These are phyloP conservation scores for Leishmania gerbilli DNA, from an alignment of 208 protist genomes.

Conservation along the genomic window DNA sequence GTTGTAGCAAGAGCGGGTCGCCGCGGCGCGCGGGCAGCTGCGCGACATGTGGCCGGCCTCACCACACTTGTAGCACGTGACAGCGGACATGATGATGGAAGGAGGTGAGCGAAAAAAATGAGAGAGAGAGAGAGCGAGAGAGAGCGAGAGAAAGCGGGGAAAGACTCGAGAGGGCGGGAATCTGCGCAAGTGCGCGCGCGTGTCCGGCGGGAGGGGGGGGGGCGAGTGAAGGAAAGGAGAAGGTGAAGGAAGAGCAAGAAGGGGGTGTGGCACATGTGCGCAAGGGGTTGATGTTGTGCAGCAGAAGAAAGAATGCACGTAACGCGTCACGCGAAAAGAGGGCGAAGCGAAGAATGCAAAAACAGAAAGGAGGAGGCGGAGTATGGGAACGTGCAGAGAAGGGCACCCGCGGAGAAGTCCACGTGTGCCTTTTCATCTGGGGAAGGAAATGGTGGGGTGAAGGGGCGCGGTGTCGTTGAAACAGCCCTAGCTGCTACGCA, in stretches of 20 bases:
- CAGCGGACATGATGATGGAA: constrained; percentile 38
- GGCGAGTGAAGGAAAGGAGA: neutral
- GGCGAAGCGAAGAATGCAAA: neutral
- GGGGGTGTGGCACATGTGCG: neutral
- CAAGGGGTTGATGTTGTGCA: neutral
- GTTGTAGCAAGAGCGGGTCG: constrained; percentile 59
- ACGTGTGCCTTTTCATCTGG: neutral
- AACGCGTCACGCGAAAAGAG: neutral
- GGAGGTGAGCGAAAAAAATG: neutral
- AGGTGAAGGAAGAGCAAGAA: neutral
- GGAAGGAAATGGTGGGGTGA: neutral
- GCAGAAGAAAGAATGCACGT: neutral
- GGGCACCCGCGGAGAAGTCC: neutral
- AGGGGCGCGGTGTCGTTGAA: neutral
- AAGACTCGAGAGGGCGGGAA: constrained; percentile 10
- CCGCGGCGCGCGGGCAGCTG: constrained; percentile 47
- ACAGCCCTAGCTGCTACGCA: neutral
- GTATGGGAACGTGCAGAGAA: neutral
- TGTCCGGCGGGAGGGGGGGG: neutral
- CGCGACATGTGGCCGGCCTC: constrained; percentile 61
- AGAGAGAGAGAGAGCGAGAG: neutral
- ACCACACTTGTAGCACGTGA: constrained; percentile 72
- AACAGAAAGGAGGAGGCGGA: neutral
- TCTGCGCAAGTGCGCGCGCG: neutral
- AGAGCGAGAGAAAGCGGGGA: neutral